A percentile compares a stretch with the other conserved stretches of the same genome.
Evolutionary conservation across 805 yeast genomes (phyloP).

Genomic region (Saturnispora galanensis): DNA sequence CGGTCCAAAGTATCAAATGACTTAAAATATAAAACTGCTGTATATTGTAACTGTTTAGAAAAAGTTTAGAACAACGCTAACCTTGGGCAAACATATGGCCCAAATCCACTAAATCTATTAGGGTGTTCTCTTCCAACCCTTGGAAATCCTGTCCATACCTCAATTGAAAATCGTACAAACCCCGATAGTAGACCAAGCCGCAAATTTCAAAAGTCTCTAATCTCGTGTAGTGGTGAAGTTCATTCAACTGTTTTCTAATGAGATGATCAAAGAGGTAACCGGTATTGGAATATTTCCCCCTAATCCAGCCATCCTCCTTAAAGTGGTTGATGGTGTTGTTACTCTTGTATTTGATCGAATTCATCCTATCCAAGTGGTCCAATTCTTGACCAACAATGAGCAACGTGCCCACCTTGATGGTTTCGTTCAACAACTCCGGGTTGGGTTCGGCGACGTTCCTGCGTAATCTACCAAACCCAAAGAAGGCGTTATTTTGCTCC

Average conservation of each 20-base stretch:
- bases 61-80: not conserved
- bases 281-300: conserved; percentile 7
- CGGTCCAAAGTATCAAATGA: conserved; percentile 92
- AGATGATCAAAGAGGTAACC: conserved; percentile 26
- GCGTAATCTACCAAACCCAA: conserved; percentile 9
- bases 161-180: conserved; percentile 12
- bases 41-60: not conserved
- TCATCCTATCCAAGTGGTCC: conserved; percentile 16
- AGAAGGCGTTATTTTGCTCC: conserved; percentile 3
- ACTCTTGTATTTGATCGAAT: conserved; percentile 6
- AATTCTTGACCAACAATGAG: conserved; percentile 26
- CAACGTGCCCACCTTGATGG: conserved; percentile 24
- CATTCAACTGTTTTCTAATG: conserved; percentile 18
- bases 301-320: conserved; percentile 14
- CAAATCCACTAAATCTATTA: conserved; percentile 21
- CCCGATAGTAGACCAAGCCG: conserved; percentile 21
- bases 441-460: conserved; percentile 3
- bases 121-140: conserved; percentile 16
- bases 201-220: conserved; percentile 24
- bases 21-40: conserved; percentile 22
- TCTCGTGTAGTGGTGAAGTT: conserved; percentile 13
- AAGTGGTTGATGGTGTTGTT: conserved; percentile 11
- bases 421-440: conserved; percentile 14
- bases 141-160: conserved; percentile 19
- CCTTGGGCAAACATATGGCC: conserved; percentile 20